Conservation (phyloP, 164 flowering plant genomes). For the Platanus orientalis region DNA sequence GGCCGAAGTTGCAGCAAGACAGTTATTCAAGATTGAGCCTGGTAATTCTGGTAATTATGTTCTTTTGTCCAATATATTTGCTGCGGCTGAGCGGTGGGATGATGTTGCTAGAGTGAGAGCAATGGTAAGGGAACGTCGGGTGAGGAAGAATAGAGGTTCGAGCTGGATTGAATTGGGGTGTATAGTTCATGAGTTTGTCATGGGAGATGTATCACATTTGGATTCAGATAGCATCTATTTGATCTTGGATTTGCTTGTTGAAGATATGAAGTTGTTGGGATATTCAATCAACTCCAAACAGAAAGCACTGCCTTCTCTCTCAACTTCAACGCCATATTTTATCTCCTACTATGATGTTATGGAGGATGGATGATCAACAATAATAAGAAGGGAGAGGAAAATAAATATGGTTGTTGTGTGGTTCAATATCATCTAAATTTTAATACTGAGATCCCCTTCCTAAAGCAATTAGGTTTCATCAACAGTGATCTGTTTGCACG, state of each 20-base stretch:
- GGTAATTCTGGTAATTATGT: slow-evolving; percentile 39
- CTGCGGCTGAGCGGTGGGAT: slow-evolving; percentile 30
- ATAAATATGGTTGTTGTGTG: neutral
- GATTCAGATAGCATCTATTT: slow-evolving; percentile 21
- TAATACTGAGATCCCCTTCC: neutral
- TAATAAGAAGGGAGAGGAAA: neutral
- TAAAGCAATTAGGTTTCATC: neutral
- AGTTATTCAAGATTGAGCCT: slow-evolving; percentile 40
- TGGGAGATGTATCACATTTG: slow-evolving; percentile 32
- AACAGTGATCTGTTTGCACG: neutral
- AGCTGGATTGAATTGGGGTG: slow-evolving; percentile 40
- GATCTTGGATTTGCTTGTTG: slow-evolving; percentile 24
- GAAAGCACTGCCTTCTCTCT: slow-evolving; percentile 6
- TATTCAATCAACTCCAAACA: slow-evolving; percentile 6
- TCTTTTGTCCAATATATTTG: slow-evolving; percentile 36
- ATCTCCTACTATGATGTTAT: slow-evolving; percentile 1
- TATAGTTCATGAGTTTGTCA: slow-evolving; percentile 41
- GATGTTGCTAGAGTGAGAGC: slow-evolving; percentile 38
- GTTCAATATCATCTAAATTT: neutral
- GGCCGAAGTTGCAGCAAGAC: slow-evolving; percentile 35
- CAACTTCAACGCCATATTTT: neutral
- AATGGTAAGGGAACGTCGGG: slow-evolving; percentile 30
- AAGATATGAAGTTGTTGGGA: slow-evolving; percentile 28
- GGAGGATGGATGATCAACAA: slow-evolving; percentile 11
- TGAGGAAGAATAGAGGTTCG: slow-evolving; percentile 34